Percentiles rank a stretch among this genome's conserved stretches.
Conservation (phyloP, 768 basidiomycete species). For the Pleurotus ostreatus region DNA sequence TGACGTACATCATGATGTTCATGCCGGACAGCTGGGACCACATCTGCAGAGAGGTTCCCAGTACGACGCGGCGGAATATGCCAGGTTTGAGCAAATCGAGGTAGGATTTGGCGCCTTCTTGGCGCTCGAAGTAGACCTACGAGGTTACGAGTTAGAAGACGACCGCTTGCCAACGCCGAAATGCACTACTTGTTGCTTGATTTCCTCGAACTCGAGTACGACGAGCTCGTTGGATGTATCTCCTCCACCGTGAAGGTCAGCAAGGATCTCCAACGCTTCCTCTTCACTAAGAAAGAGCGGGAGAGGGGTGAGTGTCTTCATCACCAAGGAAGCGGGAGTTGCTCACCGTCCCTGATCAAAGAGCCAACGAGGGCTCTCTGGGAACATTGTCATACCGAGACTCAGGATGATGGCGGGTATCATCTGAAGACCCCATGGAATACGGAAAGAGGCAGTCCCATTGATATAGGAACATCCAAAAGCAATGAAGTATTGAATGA, state of each 20-base stretch:
- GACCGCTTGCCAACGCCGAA: neutral
- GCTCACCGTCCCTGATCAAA: conserved; percentile 54
- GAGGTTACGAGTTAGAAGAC: too few relatives aligned
- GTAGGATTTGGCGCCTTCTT: conserved; percentile 68
- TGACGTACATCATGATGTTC: conserved; percentile 74
- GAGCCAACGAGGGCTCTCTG: conserved; percentile 70
- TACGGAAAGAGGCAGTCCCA: conserved; percentile 69
- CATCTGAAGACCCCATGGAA: conserved; percentile 78
- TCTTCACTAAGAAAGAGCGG: conserved; percentile 30
- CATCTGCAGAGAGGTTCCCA: conserved; percentile 72
- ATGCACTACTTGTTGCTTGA: conserved; percentile 38
- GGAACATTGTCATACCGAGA: conserved; percentile 64
- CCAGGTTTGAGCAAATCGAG: conserved; percentile 62
- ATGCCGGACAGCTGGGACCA: conserved; percentile 77
- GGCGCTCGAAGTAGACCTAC: conserved; percentile 53
- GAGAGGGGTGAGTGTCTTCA: neutral
- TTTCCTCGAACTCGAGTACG: conserved; percentile 66
- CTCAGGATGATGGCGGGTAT: conserved; percentile 73
- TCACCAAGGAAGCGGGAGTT: neutral
- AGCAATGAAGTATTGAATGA: conserved; percentile 72
- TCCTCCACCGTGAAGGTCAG: conserved; percentile 70
- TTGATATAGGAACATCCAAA: conserved; percentile 74
- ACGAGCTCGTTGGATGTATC: conserved; percentile 58
- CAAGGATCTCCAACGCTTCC: conserved; percentile 68
- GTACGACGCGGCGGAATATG: conserved; percentile 64